Base-by-base conservation (phyloP, 352 stramenopile genomes). In the Globisporangium acanthophoron region DNA sequence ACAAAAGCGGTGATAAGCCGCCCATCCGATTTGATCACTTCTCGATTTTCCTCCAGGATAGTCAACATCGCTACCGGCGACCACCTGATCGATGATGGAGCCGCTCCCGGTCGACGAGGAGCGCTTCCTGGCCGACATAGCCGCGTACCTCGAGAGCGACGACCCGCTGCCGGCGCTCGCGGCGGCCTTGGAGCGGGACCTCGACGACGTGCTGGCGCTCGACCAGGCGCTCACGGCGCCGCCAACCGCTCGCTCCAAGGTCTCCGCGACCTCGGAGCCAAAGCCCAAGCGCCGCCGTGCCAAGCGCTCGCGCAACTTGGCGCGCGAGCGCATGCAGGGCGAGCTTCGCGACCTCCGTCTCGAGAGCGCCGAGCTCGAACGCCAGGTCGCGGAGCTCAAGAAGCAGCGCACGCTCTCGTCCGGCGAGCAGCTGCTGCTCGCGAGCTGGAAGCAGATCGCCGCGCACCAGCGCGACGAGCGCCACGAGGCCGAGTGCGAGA, bases 311-410 rank as follows among this genome's bases (percentile, higher is more conserved):
- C 60, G 54, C 54, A 66, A 66, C 24, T 13, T 18, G 8, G 47
- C 46, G 0, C 64, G 67, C 24, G 65, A 71, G 46, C 58, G 58
- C 8, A 54, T 65, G 64, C 61, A 65, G 41, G 51, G 46, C 13
- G 65, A 72, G 33, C 55, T 69, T 18, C 27, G 5, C 40, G 52
- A 62, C 24, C 65, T 75, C 0, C 67, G 64, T 15, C 21, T n/a
- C n/a, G 52, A 65, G 5, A 53, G 61, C 1, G 37, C 24, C 0
- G 53, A 70, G 31, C 43, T 59, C 11, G 33, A 59, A 33, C 20
- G 16, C 2, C 44, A 67, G 66, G 27, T 58, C 51, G 54, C 54
- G 45, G 24, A 15, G 9, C 21, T 37, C 6, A 52, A 27, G 45
- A 16, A 31, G 20, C 31, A 54, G 13, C 5, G 27, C 11, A 46